Percentiles rank a stretch among this genome's conserved stretches.
These are phyloP conservation scores for Calvatia gigantea DNA, from an alignment of 768 basidiomycete species.

Conservation along the genomic window DNA sequence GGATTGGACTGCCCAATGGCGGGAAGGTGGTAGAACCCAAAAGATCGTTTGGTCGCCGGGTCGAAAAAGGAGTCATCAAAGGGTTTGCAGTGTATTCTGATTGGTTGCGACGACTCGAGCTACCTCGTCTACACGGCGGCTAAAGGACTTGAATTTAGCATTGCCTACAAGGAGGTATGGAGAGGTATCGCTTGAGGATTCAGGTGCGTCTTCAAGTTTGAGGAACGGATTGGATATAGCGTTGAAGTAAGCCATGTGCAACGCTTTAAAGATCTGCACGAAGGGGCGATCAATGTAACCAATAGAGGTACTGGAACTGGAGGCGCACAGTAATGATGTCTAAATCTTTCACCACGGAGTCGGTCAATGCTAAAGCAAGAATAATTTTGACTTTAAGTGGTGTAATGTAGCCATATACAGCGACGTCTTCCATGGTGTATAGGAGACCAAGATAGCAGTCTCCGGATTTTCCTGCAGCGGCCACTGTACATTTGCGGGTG, in stretches of 20 bases:
- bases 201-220: constrained; percentile 50
- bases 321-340: constrained; percentile 70
- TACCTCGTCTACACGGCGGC: constrained; percentile 72
- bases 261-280: constrained; percentile 76
- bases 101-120: constrained; percentile 52
- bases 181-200: constrained; percentile 46
- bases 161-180: constrained; percentile 58
- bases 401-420: constrained; percentile 89
- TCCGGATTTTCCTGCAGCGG: constrained; percentile 52
- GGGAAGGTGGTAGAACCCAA: constrained; percentile 9
- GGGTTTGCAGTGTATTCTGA: constrained; percentile 21
- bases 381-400: constrained; percentile 88
- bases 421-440: constrained; percentile 90
- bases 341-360: constrained; percentile 75
- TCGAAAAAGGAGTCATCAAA: constrained; percentile 6
- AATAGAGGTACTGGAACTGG: not conserved
- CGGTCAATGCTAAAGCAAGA: constrained; percentile 73
- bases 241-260: constrained; percentile 85
- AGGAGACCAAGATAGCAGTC: constrained; percentile 86
- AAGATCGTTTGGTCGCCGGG: not conserved
- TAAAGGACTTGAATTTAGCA: constrained; percentile 67
- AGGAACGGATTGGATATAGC: constrained; percentile 87
- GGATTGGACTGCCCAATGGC: constrained; percentile 7
- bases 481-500: constrained; percentile 26
- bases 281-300: not conserved